Evolutionary conservation across 2,329 filamentous ascomycete genomes (phyloP).

Genomic region (Arachnomyces sp.): DNA sequence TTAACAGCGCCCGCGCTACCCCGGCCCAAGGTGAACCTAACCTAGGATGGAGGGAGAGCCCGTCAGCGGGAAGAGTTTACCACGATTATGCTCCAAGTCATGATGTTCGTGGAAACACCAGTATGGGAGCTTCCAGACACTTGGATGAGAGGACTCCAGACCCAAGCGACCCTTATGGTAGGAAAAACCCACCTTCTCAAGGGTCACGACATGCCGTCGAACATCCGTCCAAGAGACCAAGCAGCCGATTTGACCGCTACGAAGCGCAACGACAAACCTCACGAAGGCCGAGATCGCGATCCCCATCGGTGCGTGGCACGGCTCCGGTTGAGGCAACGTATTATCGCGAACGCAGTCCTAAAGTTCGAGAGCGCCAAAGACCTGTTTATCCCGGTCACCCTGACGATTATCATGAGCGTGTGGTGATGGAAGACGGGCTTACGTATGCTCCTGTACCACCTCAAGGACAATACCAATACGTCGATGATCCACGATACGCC

Average conservation of each 20-base stretch:
- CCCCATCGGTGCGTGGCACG: conserved; percentile 16
- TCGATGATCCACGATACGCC: conserved; percentile 16
- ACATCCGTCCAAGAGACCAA: conserved; percentile 13
- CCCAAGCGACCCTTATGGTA: conserved; percentile 11
- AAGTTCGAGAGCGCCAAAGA: conserved; percentile 9
- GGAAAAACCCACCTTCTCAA: conserved; percentile 11
- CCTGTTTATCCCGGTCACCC: conserved; percentile 14
- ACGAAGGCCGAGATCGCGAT: conserved; percentile 18
- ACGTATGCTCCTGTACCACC: conserved; percentile 10
- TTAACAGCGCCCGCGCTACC: conserved; percentile 8
- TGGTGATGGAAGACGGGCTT: conserved; percentile 9
- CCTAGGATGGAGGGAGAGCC: conserved; percentile 12
- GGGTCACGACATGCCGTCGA: conserved; percentile 12
- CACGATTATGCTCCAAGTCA: conserved; percentile 12
- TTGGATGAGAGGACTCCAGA: conserved; percentile 13
- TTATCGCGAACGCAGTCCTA: conserved; percentile 20
- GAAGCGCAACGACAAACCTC: conserved; percentile 19
- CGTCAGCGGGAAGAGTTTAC: conserved; percentile 8
- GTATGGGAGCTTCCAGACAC: conserved; percentile 7
- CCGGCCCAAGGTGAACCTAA: conserved; percentile 7
- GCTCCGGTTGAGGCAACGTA: conserved; percentile 14
- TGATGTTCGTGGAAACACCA: conserved; percentile 8
- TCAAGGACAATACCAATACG: conserved; percentile 17
- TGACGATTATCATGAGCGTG: conserved; percentile 13
- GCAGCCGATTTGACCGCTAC: conserved; percentile 22